Base-by-base conservation (phyloP, 2,329 filamentous ascomycete genomes). In the Stemphylium vesicarium region DNA sequence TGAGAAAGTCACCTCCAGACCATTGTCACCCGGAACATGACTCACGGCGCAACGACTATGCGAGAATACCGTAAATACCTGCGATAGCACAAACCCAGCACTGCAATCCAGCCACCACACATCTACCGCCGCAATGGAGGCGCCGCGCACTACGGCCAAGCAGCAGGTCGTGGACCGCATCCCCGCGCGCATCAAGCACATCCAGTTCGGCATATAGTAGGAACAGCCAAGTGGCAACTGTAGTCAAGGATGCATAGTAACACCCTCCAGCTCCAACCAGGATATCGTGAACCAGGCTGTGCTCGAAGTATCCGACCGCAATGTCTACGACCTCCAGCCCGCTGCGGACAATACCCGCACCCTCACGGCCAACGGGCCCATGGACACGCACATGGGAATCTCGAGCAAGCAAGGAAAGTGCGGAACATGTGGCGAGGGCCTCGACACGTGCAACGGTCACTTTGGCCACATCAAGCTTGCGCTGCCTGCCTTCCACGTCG, bases 281-380 rank as follows among this genome's bases (percentile, higher is more conserved):
- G 92, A 98, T 71, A 96, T 98, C 64, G 90, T 96, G 65, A 96
- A 94, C 72, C 95, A 99, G 78, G 92, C 90, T 60, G 92, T 97
- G 53, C 85, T 98, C 63, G 92, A 97, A 77, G 89, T 99, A 53
- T 96, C 91, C n/a, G 91, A 97, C 75, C 87, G 92, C 68, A 88
- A 93, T 75, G 87, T 98, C 58, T 99, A 96, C 81, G 92, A 99
- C 75, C 85, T 96, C 65, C 88, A 90, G 65, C 88, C 88, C 69
- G 65, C 72, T 56, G 69, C 75, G 49, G 70, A 75, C 50, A 88
- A 88, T 69, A 65, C 63, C 50, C 87, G 92, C 71, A 85, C 84
- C 47, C 87, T 92, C 15, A 91, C 90, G 54, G 81, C 84, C 54
- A 86, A 98, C 81, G 95, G 95, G 39, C 91, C 94, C 38, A 85